Percentiles rank a stretch among this genome's conserved stretches.
Conservation (phyloP, 768 basidiomycete genomes). For the Psilocybe tampanensis region DNA sequence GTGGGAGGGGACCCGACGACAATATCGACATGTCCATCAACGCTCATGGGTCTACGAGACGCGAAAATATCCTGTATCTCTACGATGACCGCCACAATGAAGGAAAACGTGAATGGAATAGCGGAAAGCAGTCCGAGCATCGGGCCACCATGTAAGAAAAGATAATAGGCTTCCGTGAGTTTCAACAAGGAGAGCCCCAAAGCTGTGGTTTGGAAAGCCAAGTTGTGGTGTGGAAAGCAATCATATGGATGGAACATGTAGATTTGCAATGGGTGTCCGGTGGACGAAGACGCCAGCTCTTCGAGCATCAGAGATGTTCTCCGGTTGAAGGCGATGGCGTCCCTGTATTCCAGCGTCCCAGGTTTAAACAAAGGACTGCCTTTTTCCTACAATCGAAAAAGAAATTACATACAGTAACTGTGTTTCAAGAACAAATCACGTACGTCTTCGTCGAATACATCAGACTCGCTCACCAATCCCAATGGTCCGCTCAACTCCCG, state of each 20-base stretch:
- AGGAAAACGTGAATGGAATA: background rate
- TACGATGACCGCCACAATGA: conserved; percentile 9
- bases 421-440: too few species aligned
- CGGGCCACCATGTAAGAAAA: background rate
- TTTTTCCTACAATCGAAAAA: too few species aligned
- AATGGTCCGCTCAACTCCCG: background rate
- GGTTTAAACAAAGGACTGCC: too few species aligned
- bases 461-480: background rate
- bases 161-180: background rate
- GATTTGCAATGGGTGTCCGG: background rate
- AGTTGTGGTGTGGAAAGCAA: background rate
- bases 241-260: background rate
- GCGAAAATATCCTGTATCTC: conserved; percentile 11
- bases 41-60: conserved; percentile 8
- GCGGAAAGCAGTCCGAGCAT: background rate
- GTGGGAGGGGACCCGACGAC: conserved; percentile 25
- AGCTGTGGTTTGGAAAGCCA: background rate
- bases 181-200: background rate
- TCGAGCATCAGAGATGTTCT: conserved; percentile 4
- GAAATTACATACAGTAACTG: too few species aligned
- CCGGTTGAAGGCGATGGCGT: conserved; percentile 2
- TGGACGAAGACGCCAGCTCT: background rate
- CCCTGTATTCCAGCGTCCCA: background rate
- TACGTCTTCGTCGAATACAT: background rate
- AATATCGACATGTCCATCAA: conserved; percentile 17